phyloP scores from a whole-genome alignment of 352 stramenopile species.

The Globisporangium carolinianum region DNA sequence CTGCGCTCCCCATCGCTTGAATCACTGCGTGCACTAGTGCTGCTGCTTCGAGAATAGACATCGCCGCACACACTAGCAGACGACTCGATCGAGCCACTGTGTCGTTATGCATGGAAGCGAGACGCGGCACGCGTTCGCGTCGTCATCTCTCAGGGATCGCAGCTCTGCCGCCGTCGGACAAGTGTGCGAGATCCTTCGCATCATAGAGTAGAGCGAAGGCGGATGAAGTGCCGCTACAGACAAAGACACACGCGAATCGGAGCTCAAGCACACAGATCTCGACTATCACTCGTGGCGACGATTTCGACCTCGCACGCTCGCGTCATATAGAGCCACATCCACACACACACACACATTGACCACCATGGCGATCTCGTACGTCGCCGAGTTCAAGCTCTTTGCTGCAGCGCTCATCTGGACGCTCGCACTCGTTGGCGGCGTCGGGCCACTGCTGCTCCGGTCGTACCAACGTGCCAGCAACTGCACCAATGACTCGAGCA shows the following conservation, averaged over 20 bases:
- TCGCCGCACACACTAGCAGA: no score
- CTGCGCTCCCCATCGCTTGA: no score
- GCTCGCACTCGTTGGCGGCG: constrained; percentile 44
- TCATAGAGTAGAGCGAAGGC: no score
- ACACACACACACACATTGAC: no score
- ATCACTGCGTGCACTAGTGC: no score
- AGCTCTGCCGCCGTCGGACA: constrained; percentile 1
- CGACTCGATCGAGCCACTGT: background rate
- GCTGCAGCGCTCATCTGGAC: constrained; percentile 49
- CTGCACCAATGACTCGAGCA: constrained; percentile 12
- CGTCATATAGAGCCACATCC: no score
- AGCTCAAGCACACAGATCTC: no score
- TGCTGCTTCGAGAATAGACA: background rate
- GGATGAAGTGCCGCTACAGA: no score
- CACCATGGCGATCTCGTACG: constrained; percentile 24
- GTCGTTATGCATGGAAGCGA: background rate
- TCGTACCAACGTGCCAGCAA: constrained; percentile 26
- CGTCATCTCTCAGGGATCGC: no score
- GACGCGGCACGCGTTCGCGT: background rate
- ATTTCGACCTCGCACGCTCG: no score
- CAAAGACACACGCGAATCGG: background rate
- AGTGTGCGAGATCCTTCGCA: background rate
- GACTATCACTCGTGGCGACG: no score
- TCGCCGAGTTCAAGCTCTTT: constrained; percentile 62
- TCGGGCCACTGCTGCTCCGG: constrained; percentile 40